Evolutionary conservation across 176 grass and related monocot genomes (phyloP), one percentile per base, ranked within the genome.

Genomic region (Eragrostis curvula): DNA sequence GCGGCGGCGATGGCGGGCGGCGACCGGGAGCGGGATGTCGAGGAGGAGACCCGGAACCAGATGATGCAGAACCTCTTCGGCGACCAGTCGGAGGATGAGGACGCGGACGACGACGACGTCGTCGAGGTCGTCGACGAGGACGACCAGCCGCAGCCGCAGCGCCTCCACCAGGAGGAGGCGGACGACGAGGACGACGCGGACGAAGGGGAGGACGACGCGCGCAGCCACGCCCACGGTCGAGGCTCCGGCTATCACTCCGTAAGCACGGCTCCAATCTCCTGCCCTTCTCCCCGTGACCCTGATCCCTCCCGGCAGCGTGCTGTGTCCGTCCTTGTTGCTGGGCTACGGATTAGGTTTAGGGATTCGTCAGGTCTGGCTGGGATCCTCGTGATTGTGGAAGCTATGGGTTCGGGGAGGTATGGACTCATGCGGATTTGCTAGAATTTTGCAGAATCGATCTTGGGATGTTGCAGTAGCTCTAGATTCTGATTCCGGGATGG

Each of bases 41-140:
- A 89, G 69, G 92, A 90, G 64, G 89, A 75, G 92, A 93, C 87
- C 73, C 75, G 92, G 75, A 94, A 87, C 85, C 80, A 94, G 90
- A 97, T 97, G 92, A 97, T 97, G 95, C 95, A 97, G 69, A 94
- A 97, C 81, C 92, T 97, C 73, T 97, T 97, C 72, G 95, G 95
- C 12, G 92, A 97, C 68, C 95, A 94, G 80, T 97, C 95, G 12
- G 92, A 97, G 83, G 95, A 97, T 25, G 94, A 97, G 75, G 92
- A 86, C 16, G 87, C 89, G 30, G 93, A 90, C 0, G 86, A 85
- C 14, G 92, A 83, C 55, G 88, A 87, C 30, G 72, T 77, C 61
- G 55, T 89, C 60, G 94, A 93, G 83, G 77, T 90, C 82, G 88
- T 91, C 82, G 91, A 79, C 29, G 90, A 89, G 53, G 92, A 89